Conservation (phyloP, 2,329 filamentous ascomycete genomes). For the Exophiala mesophila region DNA sequence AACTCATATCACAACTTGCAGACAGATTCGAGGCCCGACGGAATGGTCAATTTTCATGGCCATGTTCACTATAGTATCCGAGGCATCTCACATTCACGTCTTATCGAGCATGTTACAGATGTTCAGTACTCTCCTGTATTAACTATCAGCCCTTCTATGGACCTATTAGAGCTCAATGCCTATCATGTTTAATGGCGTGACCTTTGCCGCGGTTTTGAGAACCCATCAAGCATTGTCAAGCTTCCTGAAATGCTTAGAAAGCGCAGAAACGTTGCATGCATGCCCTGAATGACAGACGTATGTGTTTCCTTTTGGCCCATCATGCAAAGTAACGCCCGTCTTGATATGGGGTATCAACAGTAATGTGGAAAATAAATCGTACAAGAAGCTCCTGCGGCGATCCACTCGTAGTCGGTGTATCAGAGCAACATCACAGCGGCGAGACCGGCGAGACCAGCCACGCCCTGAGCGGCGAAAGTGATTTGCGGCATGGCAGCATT, state of each 20-base stretch:
- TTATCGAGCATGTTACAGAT: too few species aligned
- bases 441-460: constrained; percentile 38
- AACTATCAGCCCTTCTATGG: constrained; percentile 15
- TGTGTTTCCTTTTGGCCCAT: too few species aligned
- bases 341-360: constrained; percentile 22
- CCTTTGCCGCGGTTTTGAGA: neutral
- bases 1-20: too few species aligned
- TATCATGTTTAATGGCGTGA: neutral
- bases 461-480: constrained; percentile 24
- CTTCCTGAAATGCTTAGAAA: too few species aligned
- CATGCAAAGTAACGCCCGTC: constrained; percentile 15
- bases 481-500: constrained; percentile 22
- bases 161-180: constrained; percentile 19
- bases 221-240: constrained; percentile 19
- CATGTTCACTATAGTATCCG: too few species aligned
- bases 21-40: too few species aligned
- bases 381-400: constrained; percentile 12
- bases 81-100: too few species aligned
- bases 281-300: too few species aligned
- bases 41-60: too few species aligned
- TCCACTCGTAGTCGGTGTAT: too few species aligned
- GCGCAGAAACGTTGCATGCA: too few species aligned
- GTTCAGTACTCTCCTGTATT: constrained; percentile 10
- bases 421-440: constrained; percentile 40
- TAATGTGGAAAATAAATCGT: constrained; percentile 21